Evolutionary conservation across 2,329 filamentous ascomycete species (phyloP).

Genomic region (Colletotrichum lini): DNA sequence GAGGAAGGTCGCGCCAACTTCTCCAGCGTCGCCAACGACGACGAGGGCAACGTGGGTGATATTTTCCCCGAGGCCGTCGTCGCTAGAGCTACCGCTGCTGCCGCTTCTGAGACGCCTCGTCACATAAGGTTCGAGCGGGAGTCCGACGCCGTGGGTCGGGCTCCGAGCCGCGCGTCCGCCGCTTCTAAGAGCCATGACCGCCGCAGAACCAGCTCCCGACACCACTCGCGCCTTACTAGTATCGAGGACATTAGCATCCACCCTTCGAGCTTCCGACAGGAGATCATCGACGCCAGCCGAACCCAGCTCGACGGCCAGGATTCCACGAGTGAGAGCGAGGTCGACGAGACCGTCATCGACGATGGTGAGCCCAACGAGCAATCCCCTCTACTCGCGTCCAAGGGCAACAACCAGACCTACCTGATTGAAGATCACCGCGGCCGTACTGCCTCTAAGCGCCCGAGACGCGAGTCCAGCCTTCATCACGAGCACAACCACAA

Average conservation of each 20-base stretch:
- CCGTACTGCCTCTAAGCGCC: conserved; percentile 46
- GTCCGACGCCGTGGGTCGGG: conserved; percentile 45
- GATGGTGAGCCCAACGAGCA: conserved; percentile 61
- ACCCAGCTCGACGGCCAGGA: conserved; percentile 63
- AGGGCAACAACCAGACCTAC: conserved; percentile 47
- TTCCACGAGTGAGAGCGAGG: conserved; percentile 67
- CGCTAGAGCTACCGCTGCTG: conserved; percentile 59
- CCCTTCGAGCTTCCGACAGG: conserved; percentile 90
- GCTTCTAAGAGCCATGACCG: conserved; percentile 59
- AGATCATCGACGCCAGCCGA: conserved; percentile 88
- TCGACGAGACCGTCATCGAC: conserved; percentile 62
- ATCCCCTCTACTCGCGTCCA: conserved; percentile 62
- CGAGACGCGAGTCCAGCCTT: conserved; percentile 65
- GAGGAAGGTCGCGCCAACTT: conserved; percentile 66
- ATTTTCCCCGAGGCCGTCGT: conserved; percentile 74
- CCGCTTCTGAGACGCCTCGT: conserved; percentile 53
- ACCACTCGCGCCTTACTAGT: conserved; percentile 73
- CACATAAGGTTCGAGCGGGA: conserved; percentile 58
- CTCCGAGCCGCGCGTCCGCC: conserved; percentile 48
- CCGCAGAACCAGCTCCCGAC: conserved; percentile 61
- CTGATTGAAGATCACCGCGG: conserved; percentile 43
- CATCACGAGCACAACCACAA: conserved; percentile 86
- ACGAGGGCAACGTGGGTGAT: conserved; percentile 72
- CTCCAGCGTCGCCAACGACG: conserved; percentile 64
- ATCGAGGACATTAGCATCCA: conserved; percentile 86